A percentile compares a stretch with the other conserved stretches of the same genome.
Conservation (phyloP, 139 green algal genomes). For the Yamagishiella unicocca region DNA sequence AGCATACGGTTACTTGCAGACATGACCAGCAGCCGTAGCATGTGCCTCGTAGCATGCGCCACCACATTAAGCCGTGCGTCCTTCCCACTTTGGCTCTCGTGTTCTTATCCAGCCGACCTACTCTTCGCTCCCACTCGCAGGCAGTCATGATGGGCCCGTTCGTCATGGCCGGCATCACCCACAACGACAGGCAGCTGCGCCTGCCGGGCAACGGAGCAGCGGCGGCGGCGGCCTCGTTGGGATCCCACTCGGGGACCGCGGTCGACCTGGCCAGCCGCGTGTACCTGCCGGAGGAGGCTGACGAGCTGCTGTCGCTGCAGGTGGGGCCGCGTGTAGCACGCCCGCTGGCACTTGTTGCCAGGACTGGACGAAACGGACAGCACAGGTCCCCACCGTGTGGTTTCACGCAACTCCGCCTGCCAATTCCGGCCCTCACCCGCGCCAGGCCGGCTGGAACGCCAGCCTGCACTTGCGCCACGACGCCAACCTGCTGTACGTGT, state of each 20-base stretch:
- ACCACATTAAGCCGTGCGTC: too few relatives aligned
- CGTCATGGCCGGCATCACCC: conserved; percentile 42
- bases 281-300: conserved; percentile 34
- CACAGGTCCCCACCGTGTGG: too few relatives aligned
- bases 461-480: conserved; percentile 34
- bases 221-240: neutral
- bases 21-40: too few relatives aligned
- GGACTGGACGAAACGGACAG: too few relatives aligned
- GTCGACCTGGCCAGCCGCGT: neutral
- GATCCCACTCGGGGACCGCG: neutral
- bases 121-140: too few relatives aligned
- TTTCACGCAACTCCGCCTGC: too few relatives aligned
- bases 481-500: conserved; percentile 23
- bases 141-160: conserved; percentile 42
- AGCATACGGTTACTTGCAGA: too few relatives aligned
- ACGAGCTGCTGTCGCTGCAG: conserved; percentile 42
- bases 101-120: too few relatives aligned
- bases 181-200: conserved; percentile 4
- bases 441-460: conserved; percentile 35
- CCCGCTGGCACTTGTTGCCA: too few relatives aligned
- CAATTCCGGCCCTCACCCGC: neutral
- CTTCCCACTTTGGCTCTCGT: too few relatives aligned
- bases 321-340: too few relatives aligned
- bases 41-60: too few relatives aligned
- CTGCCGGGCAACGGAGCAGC: neutral